Conservation (phyloP, 2,329 filamentous ascomycete genomes). For the Endocalyx cinctus region DNA sequence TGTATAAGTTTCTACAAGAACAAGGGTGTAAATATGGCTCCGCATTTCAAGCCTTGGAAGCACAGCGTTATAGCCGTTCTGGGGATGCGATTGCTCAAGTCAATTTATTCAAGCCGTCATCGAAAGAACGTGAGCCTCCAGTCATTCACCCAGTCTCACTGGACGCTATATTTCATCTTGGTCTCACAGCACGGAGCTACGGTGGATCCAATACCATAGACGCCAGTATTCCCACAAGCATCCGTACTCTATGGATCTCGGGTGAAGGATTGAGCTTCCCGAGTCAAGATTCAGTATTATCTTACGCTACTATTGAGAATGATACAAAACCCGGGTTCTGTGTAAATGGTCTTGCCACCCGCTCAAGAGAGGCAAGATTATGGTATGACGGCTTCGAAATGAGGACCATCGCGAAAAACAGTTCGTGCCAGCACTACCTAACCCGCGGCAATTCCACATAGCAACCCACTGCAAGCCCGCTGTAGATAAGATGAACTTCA, state of each 20-base stretch:
- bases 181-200: conserved; percentile 5
- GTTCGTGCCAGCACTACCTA: not conserved
- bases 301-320: not conserved
- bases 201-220: conserved; percentile 8
- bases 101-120: not conserved
- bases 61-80: conserved; percentile 1
- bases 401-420: not conserved
- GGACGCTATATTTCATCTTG: conserved; percentile 9
- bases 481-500: conserved; percentile 5
- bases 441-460: conserved; percentile 8
- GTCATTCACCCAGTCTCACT: conserved; percentile 11
- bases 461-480: conserved; percentile 8
- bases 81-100: conserved; percentile 2
- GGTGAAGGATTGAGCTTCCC: conserved; percentile 2
- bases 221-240: conserved; percentile 7
- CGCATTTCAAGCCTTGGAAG: conserved; percentile 1
- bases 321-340: conserved; percentile 2
- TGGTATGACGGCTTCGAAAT: conserved; percentile 9
- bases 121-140: not conserved
- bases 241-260: conserved; percentile 11
- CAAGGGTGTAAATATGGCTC: conserved; percentile 6
- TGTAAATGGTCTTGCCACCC: conserved; percentile 2
- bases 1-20: conserved; percentile 7
- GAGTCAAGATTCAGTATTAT: not conserved
- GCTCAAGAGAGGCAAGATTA: conserved; percentile 1